phyloP scores from a whole-genome alignment of 257 asterid species.

The Asclepias syriaca region DNA sequence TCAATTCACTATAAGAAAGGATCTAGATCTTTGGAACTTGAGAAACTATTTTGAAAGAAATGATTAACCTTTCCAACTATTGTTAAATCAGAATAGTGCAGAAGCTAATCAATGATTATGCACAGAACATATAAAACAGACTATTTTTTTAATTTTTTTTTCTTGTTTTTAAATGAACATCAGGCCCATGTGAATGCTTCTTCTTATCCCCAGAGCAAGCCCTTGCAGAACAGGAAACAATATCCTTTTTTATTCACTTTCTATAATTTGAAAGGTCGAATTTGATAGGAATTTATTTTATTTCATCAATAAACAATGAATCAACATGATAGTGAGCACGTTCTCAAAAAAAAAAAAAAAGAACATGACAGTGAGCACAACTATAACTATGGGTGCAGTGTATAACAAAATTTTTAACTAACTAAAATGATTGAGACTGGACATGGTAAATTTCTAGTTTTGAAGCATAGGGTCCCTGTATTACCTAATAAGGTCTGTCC shows the following conservation, averaged over 20 bases:
- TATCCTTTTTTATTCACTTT: not conserved
- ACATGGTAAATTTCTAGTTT: not conserved
- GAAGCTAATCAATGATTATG: not conserved
- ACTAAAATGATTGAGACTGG: not conserved
- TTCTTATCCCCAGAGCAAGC: not conserved
- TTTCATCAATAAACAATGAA: not conserved
- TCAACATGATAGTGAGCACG: not conserved
- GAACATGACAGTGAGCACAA: not conserved
- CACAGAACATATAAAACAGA: not conserved
- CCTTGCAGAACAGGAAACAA: not conserved
- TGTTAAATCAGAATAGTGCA: not conserved
- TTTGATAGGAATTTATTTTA: not conserved
- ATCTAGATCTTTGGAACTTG: constrained; percentile 22
- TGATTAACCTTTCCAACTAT: constrained; percentile 3
- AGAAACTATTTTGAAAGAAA: not conserved
- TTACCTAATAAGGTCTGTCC: not conserved
- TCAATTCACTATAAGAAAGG: constrained; percentile 15
- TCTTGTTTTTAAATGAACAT: not conserved
- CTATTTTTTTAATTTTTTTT: too few species aligned
- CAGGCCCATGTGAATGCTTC: not conserved
- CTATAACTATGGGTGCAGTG: not conserved
- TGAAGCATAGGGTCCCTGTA: not conserved
- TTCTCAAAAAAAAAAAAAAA: too few species aligned
- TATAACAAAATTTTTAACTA: not conserved
- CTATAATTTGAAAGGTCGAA: not conserved